Base-by-base conservation (phyloP, 441 rosid species). In the Corymbia citriodora region DNA sequence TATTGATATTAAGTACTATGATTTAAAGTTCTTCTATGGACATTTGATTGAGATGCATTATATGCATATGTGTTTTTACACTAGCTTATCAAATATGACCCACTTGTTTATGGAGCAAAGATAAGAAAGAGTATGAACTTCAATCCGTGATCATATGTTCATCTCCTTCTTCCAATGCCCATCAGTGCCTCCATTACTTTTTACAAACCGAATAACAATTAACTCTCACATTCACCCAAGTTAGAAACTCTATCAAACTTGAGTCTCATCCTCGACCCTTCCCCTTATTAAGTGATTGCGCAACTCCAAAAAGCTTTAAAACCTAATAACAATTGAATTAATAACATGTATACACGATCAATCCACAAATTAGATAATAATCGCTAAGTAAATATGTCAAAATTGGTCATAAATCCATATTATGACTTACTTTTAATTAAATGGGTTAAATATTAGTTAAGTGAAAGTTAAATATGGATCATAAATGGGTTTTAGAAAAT, bases 151-250 rank as follows among this genome's bases (percentile, higher is more conserved):
- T 68, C 21, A 68, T 16, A 1, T 18, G 74, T 31, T n/a, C 40
- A 31, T 68, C 79, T 31, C 31, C 79, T 68, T 63, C 72, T 33
- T 63, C 8, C 1, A 13, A 14, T 31, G 79, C 40, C 2, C 2
- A 33, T 31, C 2, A 11, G 9, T 31, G 79, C 40, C 79, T 8
- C 79, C 45, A 0, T 29, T 63, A 14, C 36, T 63, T 63, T 14
- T 63, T 31, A n/a, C 72, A 14, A 14, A n/a, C 4, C 6, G 10
- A n/a, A 65, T n/a, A n/a, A 65, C 18, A 13, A 63, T 2, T 1
- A n/a, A 2, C 36, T 65, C 1, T 1, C 72, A 14, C 16, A 0
- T n/a, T 65, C 10, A 1, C 72, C 72, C 16, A 7, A 14, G 36
- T n/a, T 65, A 65, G 16, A 29, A 65, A n/a, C 14, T 36, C 36